phyloP scores from a whole-genome alignment of 2,329 filamentous ascomycete species.

The Lojkania enalia region DNA sequence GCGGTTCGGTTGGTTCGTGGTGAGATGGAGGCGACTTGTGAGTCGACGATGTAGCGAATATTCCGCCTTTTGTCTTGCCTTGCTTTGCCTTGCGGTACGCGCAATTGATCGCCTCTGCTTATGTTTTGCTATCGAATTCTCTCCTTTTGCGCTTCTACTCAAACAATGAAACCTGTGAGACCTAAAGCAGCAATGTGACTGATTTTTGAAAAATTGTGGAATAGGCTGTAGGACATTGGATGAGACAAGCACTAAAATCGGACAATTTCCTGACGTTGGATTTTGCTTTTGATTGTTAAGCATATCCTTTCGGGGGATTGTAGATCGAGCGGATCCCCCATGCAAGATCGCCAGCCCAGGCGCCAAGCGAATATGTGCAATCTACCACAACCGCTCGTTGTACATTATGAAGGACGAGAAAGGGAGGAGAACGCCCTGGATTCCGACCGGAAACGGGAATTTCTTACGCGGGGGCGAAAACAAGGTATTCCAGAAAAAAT shows the following conservation, averaged over 20 bases:
- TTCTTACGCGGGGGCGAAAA: not conserved
- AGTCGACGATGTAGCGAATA: no score
- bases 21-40: no score
- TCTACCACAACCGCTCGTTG: not conserved
- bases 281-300: not conserved
- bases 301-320: slow-evolving; percentile 1
- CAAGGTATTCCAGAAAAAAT: not conserved
- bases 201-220: slow-evolving; percentile 3
- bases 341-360: slow-evolving; percentile 4
- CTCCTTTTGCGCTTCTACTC: no score
- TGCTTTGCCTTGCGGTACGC: no score
- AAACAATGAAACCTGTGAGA: no score
- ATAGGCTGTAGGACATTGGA: not conserved
- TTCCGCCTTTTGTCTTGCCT: no score
- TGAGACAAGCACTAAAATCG: not conserved
- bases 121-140: no score
- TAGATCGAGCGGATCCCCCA: not conserved
- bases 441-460: not conserved
- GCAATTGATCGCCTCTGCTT: no score
- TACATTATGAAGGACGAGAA: not conserved
- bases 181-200: no score
- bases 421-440: slow-evolving; percentile 5
- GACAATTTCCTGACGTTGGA: not conserved
- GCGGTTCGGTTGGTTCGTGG: no score
- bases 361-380: slow-evolving; percentile 9